These are phyloP conservation scores for Cercospora sp. DNA, from an alignment of 2,329 filamentous ascomycete species.

Conservation along the genomic window DNA sequence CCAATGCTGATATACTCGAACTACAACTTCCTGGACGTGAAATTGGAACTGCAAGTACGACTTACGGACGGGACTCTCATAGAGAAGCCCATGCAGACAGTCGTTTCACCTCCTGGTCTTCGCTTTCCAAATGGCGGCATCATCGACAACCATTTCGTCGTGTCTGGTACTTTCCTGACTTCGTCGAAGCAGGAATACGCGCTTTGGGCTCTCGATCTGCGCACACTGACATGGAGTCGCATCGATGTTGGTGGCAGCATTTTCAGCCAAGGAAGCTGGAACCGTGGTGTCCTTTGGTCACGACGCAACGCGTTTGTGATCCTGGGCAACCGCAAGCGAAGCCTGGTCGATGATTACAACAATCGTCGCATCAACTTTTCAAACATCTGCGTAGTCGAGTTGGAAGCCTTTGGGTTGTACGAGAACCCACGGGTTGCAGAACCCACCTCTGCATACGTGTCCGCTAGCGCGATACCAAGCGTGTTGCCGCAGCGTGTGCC, in stretches of 20 bases:
- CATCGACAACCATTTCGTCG: constrained; percentile 94
- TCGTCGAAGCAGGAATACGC: constrained; percentile 98
- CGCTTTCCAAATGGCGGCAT: constrained; percentile 95
- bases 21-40: constrained; percentile 97
- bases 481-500: constrained; percentile 15
- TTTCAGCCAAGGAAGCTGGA: constrained; percentile 97
- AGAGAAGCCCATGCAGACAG: constrained; percentile 85
- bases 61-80: constrained; percentile 77
- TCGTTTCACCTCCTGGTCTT: constrained; percentile 84
- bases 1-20: constrained; percentile 98
- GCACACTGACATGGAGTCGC: constrained; percentile 86
- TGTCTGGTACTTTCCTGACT: constrained; percentile 94
- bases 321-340: constrained; percentile 87
- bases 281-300: constrained; percentile 89
- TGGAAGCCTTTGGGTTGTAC: constrained; percentile 95
- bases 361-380: constrained; percentile 96
- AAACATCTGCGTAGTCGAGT: constrained; percentile 93
- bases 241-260: constrained; percentile 94
- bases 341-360: constrained; percentile 95
- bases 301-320: constrained; percentile 94
- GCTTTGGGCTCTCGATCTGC: constrained; percentile 88
- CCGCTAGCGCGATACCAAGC: constrained; percentile 66
- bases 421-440: constrained; percentile 82
- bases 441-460: constrained; percentile 80
- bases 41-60: constrained; percentile 87